phyloP scores from a whole-genome alignment of 2,329 filamentous ascomycete species.

The Fusarium sp. region DNA sequence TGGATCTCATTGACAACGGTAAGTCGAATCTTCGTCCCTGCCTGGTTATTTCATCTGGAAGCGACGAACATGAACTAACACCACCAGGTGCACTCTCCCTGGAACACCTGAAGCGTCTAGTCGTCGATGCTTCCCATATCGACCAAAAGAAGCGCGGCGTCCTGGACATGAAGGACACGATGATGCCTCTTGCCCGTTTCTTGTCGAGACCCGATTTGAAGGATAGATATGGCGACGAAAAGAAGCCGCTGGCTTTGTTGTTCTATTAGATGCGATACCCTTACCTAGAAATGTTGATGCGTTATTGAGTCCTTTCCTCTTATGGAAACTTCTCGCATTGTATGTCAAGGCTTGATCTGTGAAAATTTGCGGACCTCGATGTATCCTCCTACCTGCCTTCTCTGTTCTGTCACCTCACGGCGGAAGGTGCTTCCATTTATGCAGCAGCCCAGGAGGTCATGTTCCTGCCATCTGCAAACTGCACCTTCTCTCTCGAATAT shows the following conservation, averaged over 20 bases:
- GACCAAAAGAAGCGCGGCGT: conserved; percentile 95
- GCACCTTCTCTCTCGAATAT: conserved; percentile 3
- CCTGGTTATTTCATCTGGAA: conserved; percentile 4
- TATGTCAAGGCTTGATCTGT: not conserved
- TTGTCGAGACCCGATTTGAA: conserved; percentile 78
- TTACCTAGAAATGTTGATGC: conserved; percentile 10
- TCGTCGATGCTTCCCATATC: conserved; percentile 92
- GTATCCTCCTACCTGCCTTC: not conserved
- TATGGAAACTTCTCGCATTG: not conserved
- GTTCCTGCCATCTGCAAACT: not conserved
- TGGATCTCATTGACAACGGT: conserved; percentile 86
- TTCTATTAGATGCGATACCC: conserved; percentile 68
- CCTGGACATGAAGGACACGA: conserved; percentile 94
- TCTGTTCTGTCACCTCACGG: too few species aligned
- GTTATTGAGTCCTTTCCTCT: not conserved
- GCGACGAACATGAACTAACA: not conserved
- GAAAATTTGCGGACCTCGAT: not conserved
- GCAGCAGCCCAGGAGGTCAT: not conserved
- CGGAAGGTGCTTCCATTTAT: not conserved
- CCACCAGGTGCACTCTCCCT: conserved; percentile 73
- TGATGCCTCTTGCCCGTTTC: conserved; percentile 82
- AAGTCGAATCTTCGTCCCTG: conserved; percentile 46
- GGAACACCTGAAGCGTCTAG: conserved; percentile 78
- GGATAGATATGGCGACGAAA: conserved; percentile 72
- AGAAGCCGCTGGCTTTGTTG: conserved; percentile 70